Evolutionary conservation across 164 flowering plant genomes (phyloP).

Genomic region (Taxillus chinensis): DNA sequence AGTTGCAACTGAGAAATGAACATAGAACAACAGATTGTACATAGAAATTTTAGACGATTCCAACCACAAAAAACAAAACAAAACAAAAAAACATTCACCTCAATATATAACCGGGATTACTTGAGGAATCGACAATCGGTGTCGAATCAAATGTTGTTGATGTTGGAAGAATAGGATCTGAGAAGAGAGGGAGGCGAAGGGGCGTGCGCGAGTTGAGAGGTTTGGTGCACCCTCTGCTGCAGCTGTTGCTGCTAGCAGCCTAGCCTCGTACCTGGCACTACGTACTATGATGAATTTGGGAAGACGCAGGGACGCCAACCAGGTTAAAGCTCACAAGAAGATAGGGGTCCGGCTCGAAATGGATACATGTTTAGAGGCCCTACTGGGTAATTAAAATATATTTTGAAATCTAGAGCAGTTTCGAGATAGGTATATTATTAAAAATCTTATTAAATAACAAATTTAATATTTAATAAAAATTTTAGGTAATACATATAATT

Average conservation of each 20-base stretch:
- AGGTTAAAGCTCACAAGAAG: no score
- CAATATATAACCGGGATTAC: slow-evolving; percentile 8
- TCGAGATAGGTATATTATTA: no score
- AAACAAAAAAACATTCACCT: slow-evolving; percentile 9
- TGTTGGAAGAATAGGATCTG: slow-evolving; percentile 11
- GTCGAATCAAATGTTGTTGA: neutral
- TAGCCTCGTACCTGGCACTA: no score
- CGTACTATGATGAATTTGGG: no score
- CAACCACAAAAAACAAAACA: neutral
- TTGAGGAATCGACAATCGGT: slow-evolving; percentile 8
- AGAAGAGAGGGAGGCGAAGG: neutral
- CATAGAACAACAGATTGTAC: neutral
- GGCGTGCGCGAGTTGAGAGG: neutral
- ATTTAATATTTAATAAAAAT: no score
- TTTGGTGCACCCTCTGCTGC: slow-evolving; percentile 7
- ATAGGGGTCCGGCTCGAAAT: no score
- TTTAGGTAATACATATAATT: no score
- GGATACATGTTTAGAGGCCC: no score
- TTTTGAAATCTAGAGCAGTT: no score
- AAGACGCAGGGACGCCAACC: no score
- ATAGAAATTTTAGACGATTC: neutral
- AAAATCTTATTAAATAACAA: no score
- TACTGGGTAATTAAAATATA: no score
- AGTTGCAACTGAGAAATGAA: neutral
- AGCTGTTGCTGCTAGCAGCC: neutral